phyloP scores from a whole-genome alignment of 2,329 filamentous ascomycete genomes.

The Monilinia polystroma region DNA sequence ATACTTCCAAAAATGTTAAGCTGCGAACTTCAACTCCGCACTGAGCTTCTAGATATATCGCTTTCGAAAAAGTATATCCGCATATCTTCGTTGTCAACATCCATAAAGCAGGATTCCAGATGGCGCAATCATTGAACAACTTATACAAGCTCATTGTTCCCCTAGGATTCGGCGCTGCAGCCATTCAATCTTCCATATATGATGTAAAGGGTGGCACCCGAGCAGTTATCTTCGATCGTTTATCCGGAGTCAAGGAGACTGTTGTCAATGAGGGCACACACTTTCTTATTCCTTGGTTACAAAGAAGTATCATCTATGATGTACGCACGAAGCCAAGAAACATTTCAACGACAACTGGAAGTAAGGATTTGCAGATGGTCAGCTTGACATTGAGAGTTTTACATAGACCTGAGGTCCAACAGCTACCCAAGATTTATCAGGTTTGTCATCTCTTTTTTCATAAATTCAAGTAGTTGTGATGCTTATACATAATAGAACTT shows the following conservation, averaged over 20 bases:
- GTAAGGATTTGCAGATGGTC: slow-evolving; percentile 99
- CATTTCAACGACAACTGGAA: slow-evolving; percentile 94
- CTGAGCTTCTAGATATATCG: slow-evolving; percentile 21
- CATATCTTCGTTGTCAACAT: slow-evolving; percentile 20
- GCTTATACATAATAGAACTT: slow-evolving; percentile 65
- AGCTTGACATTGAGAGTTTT: slow-evolving; percentile 94
- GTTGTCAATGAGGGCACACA: slow-evolving; percentile 97
- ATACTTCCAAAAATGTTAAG: slow-evolving; percentile 35
- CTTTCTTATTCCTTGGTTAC: slow-evolving; percentile 93
- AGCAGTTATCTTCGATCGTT: slow-evolving; percentile 95
- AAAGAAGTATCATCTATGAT: slow-evolving; percentile 92
- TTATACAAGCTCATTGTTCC: slow-evolving; percentile 73
- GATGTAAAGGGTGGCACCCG: slow-evolving; percentile 93
- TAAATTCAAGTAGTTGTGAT: neutral
- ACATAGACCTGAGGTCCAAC: slow-evolving; percentile 89
- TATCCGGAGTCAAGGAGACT: slow-evolving; percentile 86
- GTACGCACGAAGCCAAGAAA: slow-evolving; percentile 96
- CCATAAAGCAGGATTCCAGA: slow-evolving; percentile 33
- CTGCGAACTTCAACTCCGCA: slow-evolving; percentile 18
- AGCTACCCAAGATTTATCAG: slow-evolving; percentile 97
- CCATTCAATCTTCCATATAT: slow-evolving; percentile 82
- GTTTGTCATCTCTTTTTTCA: slow-evolving; percentile 50
- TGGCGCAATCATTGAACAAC: slow-evolving; percentile 56
- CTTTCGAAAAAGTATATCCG: slow-evolving; percentile 23
- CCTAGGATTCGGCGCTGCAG: slow-evolving; percentile 62